Evolutionary conservation across 2,329 filamentous ascomycete species (phyloP), one percentile per base, ranked within the genome.

Genomic region (Tolypocladium ovalisporum): DNA sequence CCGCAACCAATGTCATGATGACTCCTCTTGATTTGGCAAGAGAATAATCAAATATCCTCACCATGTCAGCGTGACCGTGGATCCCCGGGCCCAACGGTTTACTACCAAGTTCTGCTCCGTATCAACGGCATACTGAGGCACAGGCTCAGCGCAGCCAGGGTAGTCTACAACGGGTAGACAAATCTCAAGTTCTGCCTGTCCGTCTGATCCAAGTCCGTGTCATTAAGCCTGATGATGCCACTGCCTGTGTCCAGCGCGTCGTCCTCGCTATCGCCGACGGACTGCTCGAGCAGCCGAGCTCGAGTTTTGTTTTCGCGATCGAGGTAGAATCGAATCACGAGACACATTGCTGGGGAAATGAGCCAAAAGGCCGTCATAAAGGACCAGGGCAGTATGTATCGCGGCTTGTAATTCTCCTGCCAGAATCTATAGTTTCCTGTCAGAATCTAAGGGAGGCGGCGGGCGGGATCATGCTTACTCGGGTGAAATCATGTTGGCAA

Each of bases 161-260:
- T 17, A 47, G 35, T 24, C 35, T 77, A 29, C 73, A 77, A 61
- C 1, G 62, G 62, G 52, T 65, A 64, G 29, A 63, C 57, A 34
- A 65, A 65, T 19, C 59, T 54, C 29, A 64, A 42, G 37, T 65
- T 61, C 52, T 64, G 56, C 19, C 60, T 53, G 51, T 64, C 63
- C 4, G 62, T 64, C 24, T 56, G 54, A 37, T 64, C 62, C 32
- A 62, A 40, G 56, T 64, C 62, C 12, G 59, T 44, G 17, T 60
- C 57, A 19, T 58, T 59, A 13, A 64, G 52, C 17, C 59, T 55
- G 29, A 65, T 47, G 52, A 64, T 57, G 32, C 61, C 52, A 44
- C 57, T 58, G 47, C 55, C 63, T 3, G 54, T 59, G 27, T 62
- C 58, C 15, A 63, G 55, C 22, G 51, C 59, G 9, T 61, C 62